Evolutionary conservation across 441 rosid species (phyloP).

Genomic region (Isatis lusitanica): DNA sequence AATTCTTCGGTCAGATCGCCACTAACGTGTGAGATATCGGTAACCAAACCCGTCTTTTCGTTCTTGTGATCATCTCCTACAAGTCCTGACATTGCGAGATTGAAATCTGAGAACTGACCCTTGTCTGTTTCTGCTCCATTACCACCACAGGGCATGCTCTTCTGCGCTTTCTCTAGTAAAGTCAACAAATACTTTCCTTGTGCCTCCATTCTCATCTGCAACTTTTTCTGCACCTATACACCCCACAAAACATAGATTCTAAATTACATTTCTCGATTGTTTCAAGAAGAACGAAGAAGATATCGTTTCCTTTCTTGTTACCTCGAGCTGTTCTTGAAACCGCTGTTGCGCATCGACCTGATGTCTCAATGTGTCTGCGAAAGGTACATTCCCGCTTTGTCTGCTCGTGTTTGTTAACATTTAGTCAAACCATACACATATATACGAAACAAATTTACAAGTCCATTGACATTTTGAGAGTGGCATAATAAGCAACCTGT

Average conservation of each 20-base stretch:
- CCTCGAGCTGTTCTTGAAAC: slow-evolving; percentile 82
- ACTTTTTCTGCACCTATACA: slow-evolving; percentile 55
- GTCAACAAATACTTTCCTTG: slow-evolving; percentile 68
- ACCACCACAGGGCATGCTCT: slow-evolving; percentile 40
- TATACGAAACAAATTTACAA: background rate
- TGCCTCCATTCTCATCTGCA: slow-evolving; percentile 70
- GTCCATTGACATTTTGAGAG: background rate
- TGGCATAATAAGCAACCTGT: slow-evolving; percentile 36
- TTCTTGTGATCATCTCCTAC: slow-evolving; percentile 37
- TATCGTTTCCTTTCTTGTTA: slow-evolving; percentile 30
- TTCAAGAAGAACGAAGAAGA: background rate
- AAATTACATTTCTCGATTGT: background rate
- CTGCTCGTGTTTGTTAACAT: background rate
- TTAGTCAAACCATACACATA: slow-evolving; percentile 8
- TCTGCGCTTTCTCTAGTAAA: slow-evolving; percentile 66
- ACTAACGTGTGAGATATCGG: slow-evolving; percentile 7
- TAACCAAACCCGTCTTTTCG: slow-evolving; percentile 19
- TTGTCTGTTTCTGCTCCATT: slow-evolving; percentile 37
- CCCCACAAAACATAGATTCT: background rate
- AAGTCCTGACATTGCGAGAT: slow-evolving; percentile 45
- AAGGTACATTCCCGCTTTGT: slow-evolving; percentile 52
- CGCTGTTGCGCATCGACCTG: slow-evolving; percentile 62
- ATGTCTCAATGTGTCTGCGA: slow-evolving; percentile 50
- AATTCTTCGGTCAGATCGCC: slow-evolving; percentile 30
- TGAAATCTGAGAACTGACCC: slow-evolving; percentile 47